A percentile compares a stretch with the other conserved stretches of the same genome.
These are phyloP conservation scores for Fusarium anguioides DNA, from an alignment of 2,329 filamentous ascomycete genomes.

Conservation along the genomic window DNA sequence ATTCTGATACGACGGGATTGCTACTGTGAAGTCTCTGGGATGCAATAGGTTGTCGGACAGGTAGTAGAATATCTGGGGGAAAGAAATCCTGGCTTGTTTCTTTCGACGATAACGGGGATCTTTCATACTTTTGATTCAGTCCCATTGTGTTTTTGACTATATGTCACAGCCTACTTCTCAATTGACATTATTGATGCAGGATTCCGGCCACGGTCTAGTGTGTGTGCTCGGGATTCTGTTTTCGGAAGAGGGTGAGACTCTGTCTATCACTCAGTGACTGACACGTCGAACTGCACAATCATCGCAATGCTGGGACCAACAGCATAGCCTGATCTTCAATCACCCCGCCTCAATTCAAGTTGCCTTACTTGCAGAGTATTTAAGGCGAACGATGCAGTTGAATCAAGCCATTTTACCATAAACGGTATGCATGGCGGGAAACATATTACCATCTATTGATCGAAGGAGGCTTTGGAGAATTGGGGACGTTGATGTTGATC, in stretches of 20 bases:
- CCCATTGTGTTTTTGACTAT: too few relatives aligned
- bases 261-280: not conserved
- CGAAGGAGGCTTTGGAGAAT: not conserved
- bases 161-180: conserved; percentile 4
- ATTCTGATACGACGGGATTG: too few relatives aligned
- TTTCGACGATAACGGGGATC: too few relatives aligned
- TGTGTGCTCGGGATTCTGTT: not conserved
- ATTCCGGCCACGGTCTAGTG: not conserved
- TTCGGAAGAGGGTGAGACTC: not conserved
- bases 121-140: too few relatives aligned
- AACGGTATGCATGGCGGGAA: conserved; percentile 13
- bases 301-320: conserved; percentile 3
- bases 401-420: not conserved
- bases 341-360: conserved; percentile 3
- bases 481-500: too few relatives aligned
- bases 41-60: too few relatives aligned
- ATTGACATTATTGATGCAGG: not conserved
- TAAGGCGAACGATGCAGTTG: not conserved
- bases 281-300: conserved; percentile 14
- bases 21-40: too few relatives aligned
- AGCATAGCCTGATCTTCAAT: conserved; percentile 1
- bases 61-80: too few relatives aligned
- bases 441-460: not conserved
- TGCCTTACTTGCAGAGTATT: not conserved
- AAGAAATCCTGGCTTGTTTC: too few relatives aligned